Base-by-base conservation (phyloP, 805 yeast species). In the Pichia rugopelliculosa region DNA sequence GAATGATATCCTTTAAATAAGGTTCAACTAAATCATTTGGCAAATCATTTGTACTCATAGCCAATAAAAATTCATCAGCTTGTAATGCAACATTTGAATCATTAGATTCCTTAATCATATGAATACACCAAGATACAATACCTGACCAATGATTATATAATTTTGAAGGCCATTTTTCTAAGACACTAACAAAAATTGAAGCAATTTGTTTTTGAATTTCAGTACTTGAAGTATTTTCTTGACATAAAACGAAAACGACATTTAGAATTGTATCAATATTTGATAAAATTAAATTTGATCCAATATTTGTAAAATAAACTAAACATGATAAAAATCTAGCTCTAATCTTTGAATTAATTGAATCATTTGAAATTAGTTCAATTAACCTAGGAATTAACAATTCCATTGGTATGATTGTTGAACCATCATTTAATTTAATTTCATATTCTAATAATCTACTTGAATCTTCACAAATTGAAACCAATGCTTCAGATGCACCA, bases 401-500 rank as follows among this genome's bases (percentile, higher is more conserved):
- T 45, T 77, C 79, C 53, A 84, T 68, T 0, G 96, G 96, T 15
- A 45, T 30, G 30, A 42, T 18, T 4, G 24, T 39, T 1, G 18
- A 13, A 18, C 41, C 44, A 47, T 80, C 68, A 48, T 77, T 75
- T 5, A 86, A 84, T 47, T 76, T 71, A 65, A 79, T 77, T 49
- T 80, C 84, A 43, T 72, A 65, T 59, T 87, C 89, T 49, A 93
- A 74, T 34, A 75, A 66, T 41, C 70, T 69, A 9, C 81, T 79
- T 24, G 87, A 79, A 66, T 93, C 99, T 62, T 93, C 99, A 70
- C 96, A 87, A 44, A 93, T 84, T 63, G 90, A 88, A 36, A 84
- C 73, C 51, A 93, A 70, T 0, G 97, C 90, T 53, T 84, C 74
- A 64, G 87, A 77, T 1, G 95, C 86, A 38, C 93, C 90, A 56